Base-by-base conservation (phyloP, 2,329 filamentous ascomycete genomes). In the Geosmithia morbida region DNA sequence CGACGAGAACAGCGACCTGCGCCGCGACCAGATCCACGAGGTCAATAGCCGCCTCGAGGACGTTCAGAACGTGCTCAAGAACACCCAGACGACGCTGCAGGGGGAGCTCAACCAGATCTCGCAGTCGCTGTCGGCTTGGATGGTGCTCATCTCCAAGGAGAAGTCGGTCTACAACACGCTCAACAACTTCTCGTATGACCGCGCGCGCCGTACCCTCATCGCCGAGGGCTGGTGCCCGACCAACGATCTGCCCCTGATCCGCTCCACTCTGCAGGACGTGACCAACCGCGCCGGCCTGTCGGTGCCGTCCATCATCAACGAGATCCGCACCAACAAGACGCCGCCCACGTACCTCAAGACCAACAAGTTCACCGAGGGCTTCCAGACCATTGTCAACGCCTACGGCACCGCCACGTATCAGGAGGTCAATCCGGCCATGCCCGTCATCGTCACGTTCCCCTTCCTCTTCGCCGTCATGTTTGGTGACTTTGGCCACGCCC, bases 381-480 rank as follows among this genome's bases (percentile, higher is more conserved):
- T 98, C 72, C 92, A 98, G 67, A 97, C 90, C 49, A 98, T 98
- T 63, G 94, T 98, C 63, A 90, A 98, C 58, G 92, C 94, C 26
- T 98, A 98, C 60, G 94, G 92, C 60, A 96, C 92, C 41, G 86
- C 92, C 51, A 97, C 94, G 54, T 98, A 98, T 67, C 85, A 85
- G 55, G 92, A 98, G 68, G 85, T 96, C 64, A 98, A 98, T 67
- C 92, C 92, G 49, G 90, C 88, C 51, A 75, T 98, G 19, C 90
- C 90, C 39, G 92, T 94, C 46, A 88, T 97, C 55, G 83, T 98
- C 53, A 98, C 92, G 6, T 98, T 98, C 67, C 92, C 94, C n/a
- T 98, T 98, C 73, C 74, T 98, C 52, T 98, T 98, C 62, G 92
- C 92, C 45, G 92, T 98, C 77, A 98, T 98, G 92, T 98, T 98